These are phyloP conservation scores for Artemisia tridentata DNA, from an alignment of 129 eudicot genomes.

Conservation along the genomic window DNA sequence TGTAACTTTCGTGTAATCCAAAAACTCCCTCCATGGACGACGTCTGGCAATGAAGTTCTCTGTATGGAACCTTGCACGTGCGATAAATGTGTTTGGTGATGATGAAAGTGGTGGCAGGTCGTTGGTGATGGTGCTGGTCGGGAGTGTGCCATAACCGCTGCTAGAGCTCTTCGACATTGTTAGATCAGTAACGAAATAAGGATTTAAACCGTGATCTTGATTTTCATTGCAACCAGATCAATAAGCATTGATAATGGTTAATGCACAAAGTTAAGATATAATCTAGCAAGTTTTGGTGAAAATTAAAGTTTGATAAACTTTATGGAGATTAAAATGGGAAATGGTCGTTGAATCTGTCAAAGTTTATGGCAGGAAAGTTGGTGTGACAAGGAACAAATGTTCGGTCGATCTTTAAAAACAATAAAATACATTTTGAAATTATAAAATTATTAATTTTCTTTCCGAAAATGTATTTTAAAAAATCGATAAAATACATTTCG, in stretches of 20 bases:
- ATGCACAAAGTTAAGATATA: neutral
- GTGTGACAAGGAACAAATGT: slow-evolving; percentile 21
- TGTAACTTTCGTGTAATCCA: slow-evolving; percentile 37
- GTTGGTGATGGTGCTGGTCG: slow-evolving; percentile 27
- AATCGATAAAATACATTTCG: too few species aligned
- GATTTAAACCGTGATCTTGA: neutral
- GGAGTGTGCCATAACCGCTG: slow-evolving; percentile 39
- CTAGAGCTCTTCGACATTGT: slow-evolving; percentile 38
- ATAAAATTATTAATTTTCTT: too few species aligned
- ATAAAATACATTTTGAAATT: neutral
- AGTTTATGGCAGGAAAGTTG: slow-evolving; percentile 7
- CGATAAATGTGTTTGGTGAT: slow-evolving; percentile 21
- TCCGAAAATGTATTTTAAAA: too few species aligned
- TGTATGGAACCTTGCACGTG: slow-evolving; percentile 35
- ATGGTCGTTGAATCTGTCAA: slow-evolving; percentile 29
- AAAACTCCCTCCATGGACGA: slow-evolving; percentile 67
- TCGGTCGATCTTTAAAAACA: slow-evolving; percentile 11
- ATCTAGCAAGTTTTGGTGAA: slow-evolving; percentile 16
- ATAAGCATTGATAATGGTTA: slow-evolving; percentile 5
- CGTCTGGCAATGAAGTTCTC: slow-evolving; percentile 43
- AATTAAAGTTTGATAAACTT: neutral
- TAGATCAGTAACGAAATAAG: slow-evolving; percentile 1
- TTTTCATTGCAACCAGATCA: slow-evolving; percentile 1
- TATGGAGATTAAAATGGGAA: slow-evolving; percentile 28
- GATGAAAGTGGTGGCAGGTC: slow-evolving; percentile 5